phyloP scores from a whole-genome alignment of 176 grass and related monocot species.

The Coix lacrymajobi region DNA sequence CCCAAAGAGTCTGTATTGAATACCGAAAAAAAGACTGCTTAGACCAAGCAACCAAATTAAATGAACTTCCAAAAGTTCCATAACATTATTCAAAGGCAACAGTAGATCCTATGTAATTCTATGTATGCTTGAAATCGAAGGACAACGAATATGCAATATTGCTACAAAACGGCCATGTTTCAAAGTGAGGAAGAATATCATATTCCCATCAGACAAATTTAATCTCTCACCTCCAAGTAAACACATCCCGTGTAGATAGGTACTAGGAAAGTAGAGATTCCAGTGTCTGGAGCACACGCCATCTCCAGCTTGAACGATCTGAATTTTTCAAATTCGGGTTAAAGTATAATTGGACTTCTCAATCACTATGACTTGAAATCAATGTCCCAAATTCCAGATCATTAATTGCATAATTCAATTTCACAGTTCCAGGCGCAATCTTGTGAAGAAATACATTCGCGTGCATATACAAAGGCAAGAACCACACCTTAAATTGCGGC shows the following conservation, averaged over 20 bases:
- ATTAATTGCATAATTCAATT: neutral
- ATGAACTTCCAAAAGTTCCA: too few species aligned
- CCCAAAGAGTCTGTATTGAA: too few species aligned
- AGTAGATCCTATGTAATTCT: neutral
- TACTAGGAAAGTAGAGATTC: slow-evolving; percentile 25
- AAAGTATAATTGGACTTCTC: neutral
- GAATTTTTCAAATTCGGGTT: slow-evolving; percentile 5
- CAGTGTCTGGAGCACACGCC: neutral
- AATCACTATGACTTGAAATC: too few species aligned
- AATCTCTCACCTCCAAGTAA: slow-evolving; percentile 66
- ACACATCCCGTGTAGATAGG: slow-evolving; percentile 39
- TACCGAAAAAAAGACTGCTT: too few species aligned
- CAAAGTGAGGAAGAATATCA: neutral
- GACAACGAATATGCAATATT: neutral
- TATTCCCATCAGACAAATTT: neutral
- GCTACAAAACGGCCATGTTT: neutral
- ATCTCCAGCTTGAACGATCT: slow-evolving; percentile 43
- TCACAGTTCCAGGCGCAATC: too few species aligned
- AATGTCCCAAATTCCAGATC: neutral
- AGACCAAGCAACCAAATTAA: neutral
- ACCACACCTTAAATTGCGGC: slow-evolving; percentile 58
- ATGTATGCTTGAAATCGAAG: neutral
- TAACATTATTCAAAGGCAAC: neutral
- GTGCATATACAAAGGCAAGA: neutral
- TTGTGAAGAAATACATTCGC: too few species aligned